These are phyloP conservation scores for Eucalyptus grandis DNA, from an alignment of 345 rosid species.

Conservation along the genomic window DNA sequence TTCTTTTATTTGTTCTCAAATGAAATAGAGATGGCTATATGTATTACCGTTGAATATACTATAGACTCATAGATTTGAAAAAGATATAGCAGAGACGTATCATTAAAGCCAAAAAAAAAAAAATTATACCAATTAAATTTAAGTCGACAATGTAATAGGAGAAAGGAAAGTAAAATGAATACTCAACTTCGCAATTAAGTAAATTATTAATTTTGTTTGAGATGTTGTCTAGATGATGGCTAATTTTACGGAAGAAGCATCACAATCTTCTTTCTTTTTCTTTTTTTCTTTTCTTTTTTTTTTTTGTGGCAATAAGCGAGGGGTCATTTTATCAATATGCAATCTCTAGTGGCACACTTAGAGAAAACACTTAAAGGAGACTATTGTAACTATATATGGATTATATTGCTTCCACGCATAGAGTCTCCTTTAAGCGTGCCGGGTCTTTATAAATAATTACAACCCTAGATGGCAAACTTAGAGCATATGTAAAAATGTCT, in stretches of 20 bases:
- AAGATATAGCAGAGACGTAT: not conserved
- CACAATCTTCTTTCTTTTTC: not conserved
- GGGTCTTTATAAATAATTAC: not conserved
- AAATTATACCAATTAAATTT: not conserved
- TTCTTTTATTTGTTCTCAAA: not conserved
- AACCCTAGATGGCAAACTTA: not conserved
- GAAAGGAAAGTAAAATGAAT: not conserved
- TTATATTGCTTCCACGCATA: not conserved
- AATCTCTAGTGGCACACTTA: not conserved
- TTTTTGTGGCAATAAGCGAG: not conserved
- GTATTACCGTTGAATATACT: not conserved
- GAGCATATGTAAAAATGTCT: not conserved
- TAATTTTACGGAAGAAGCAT: not conserved
- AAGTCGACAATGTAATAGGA: not conserved
- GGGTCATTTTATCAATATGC: not conserved
- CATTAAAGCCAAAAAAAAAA: not conserved
- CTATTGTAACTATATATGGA: not conserved
- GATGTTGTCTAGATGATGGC: not conserved
- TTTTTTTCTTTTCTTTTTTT: rapidly evolving
- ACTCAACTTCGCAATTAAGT: not conserved
- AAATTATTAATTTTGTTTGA: not conserved
- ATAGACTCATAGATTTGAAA: not conserved
- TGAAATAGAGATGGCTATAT: not conserved
- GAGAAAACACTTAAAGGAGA: not conserved
- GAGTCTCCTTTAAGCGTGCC: not conserved